Base-by-base conservation (phyloP, 75 land plant species). In the Chamaecyparis obtusa region DNA sequence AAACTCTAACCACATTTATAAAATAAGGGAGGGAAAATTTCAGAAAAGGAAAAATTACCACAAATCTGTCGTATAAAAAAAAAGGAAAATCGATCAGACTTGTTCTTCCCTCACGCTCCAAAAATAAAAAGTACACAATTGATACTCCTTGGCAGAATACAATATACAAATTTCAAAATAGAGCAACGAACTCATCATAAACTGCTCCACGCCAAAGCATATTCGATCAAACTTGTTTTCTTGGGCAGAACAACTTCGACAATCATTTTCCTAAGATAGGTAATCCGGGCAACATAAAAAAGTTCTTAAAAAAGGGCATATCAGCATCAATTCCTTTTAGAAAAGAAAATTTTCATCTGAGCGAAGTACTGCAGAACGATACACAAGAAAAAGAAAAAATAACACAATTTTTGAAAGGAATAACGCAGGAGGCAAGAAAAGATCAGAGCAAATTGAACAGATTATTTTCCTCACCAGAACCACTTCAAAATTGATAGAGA, bases 391-490 rank as follows among this genome's bases (percentile, higher is more conserved):
- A 24, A n/a, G 24, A 5, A 1, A 64, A 24, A 27, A 64, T 7
- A 24, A 21, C 27, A 64, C 27, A 64, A 27, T 21, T 57, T 4
- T 57, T 0, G 24, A 57, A 5, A 21, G 7, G 24, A 57, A 5
- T 0, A 43, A 85, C 17, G 9, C 86, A 57, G 35, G 32, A 11
- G 17, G 36, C 36, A 30, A 10, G 24, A 21, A 57, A 57, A 57
- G 64, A 21, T 21, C 64, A 57, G 21, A 57, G 19, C 5, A 64
- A 64, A 64, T 64, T 64, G 27, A 27, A 24, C 9, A 64, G 30
- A 7, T 64, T 64, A 0, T 64, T 24, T 74, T 32, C 10, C 76
- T 55, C 15, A 93, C 94, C 93, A 93, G 95, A 14, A 96, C 98
- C 72, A 96, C 95, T 87, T 96, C 94, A n/a, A n/a, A n/a, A n/a